phyloP scores from a whole-genome alignment of 306 rosid species.

The Crataegus laevigata region DNA sequence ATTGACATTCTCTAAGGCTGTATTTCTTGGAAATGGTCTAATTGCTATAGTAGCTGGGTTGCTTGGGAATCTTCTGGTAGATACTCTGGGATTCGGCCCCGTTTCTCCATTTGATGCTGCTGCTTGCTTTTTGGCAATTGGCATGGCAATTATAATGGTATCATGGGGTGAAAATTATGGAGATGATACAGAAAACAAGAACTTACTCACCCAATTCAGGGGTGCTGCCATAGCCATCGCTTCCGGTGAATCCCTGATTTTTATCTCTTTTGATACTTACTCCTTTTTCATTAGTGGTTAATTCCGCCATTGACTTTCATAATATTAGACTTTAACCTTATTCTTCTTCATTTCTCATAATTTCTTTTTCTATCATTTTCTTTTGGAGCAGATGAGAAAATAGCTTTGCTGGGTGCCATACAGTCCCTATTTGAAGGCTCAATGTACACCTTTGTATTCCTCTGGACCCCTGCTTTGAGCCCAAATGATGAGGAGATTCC shows the following conservation, averaged over 20 bases:
- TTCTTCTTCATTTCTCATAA: background rate
- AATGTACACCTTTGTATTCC: constrained; percentile 94
- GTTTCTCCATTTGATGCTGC: constrained; percentile 99
- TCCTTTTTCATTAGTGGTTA: background rate
- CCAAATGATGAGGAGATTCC: constrained; percentile 97
- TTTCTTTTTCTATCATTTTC: background rate
- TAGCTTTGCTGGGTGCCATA: constrained; percentile 90
- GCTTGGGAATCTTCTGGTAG: constrained; percentile 86
- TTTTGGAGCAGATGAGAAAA: constrained; percentile 57
- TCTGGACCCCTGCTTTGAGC: constrained; percentile 99
- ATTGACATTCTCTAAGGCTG: constrained; percentile 80
- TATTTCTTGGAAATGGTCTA: constrained; percentile 92
- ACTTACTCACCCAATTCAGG: constrained; percentile 74
- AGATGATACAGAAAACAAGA: constrained; percentile 76
- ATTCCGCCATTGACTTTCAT: background rate
- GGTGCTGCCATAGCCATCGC: constrained; percentile 94
- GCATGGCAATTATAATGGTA: constrained; percentile 74
- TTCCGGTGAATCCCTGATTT: constrained; percentile 46
- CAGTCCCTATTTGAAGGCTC: constrained; percentile 99
- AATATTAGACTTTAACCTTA: background rate
- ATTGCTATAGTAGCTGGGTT: constrained; percentile 80
- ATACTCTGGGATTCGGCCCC: constrained; percentile 76
- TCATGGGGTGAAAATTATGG: constrained; percentile 91
- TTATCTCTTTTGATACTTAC: background rate
- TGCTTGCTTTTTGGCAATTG: constrained; percentile 87